Conservation (phyloP, 129 eudicot genomes). For the Chrysanthemum makinoi region DNA sequence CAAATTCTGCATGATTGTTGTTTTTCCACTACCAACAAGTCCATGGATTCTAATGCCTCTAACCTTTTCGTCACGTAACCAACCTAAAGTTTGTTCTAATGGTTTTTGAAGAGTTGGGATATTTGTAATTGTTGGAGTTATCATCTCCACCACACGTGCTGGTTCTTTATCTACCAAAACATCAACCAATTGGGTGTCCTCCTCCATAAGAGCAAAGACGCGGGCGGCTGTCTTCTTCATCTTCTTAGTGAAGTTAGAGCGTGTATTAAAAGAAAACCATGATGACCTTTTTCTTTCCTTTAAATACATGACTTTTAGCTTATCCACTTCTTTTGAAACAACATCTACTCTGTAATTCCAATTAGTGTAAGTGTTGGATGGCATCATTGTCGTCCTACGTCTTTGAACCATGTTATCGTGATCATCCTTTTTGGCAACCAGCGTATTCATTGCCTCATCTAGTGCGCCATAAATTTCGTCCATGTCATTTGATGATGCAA, state of each 20-base stretch:
- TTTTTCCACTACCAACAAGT: slow-evolving; percentile 32
- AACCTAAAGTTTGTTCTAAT: slow-evolving; percentile 11
- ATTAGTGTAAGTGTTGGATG: slow-evolving; percentile 11
- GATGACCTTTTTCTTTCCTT: background rate
- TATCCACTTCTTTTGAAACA: slow-evolving; percentile 8
- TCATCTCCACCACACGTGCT: slow-evolving; percentile 20
- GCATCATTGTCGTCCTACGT: slow-evolving; percentile 16
- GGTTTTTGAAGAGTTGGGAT: slow-evolving; percentile 28
- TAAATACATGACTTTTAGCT: background rate
- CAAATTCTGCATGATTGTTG: slow-evolving; percentile 38
- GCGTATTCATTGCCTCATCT: slow-evolving; percentile 5
- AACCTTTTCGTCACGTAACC: slow-evolving; percentile 15
- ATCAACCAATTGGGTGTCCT: slow-evolving; percentile 3
- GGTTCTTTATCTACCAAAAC: slow-evolving; percentile 26
- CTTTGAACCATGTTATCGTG: background rate
- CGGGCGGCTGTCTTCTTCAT: slow-evolving; percentile 13
- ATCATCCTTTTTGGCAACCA: slow-evolving; percentile 13
- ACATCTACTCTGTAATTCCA: slow-evolving; percentile 9
- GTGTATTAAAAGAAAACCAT: background rate
- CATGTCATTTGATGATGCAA: slow-evolving; percentile 17
- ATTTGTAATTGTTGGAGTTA: slow-evolving; percentile 24
- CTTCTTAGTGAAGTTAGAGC: slow-evolving; percentile 12
- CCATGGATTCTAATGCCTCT: slow-evolving; percentile 33
- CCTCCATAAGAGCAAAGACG: slow-evolving; percentile 16
- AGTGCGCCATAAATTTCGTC: slow-evolving; percentile 2